These are phyloP conservation scores for Scheffersomyces insectosa DNA, from an alignment of 1,139 yeast species.

Conservation along the genomic window DNA sequence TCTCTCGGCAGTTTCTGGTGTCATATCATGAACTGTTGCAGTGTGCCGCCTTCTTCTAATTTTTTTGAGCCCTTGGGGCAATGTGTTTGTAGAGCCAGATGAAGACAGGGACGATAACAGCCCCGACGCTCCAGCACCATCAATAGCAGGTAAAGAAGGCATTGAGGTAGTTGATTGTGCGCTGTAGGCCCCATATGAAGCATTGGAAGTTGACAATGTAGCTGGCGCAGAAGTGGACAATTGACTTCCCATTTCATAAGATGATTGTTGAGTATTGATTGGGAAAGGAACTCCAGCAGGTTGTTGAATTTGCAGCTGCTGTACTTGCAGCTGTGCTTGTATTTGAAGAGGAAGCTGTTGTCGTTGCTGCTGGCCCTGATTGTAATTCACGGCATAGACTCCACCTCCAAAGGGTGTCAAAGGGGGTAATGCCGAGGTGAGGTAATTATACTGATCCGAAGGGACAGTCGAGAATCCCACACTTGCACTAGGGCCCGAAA, in stretches of 20 bases:
- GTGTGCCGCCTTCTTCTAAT: slow-evolving; percentile 16
- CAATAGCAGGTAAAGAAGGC: background rate
- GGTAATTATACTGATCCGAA: slow-evolving; percentile 7
- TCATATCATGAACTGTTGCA: slow-evolving; percentile 26
- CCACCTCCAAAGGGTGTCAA: slow-evolving; percentile 3
- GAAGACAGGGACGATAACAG: background rate
- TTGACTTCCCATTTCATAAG: background rate
- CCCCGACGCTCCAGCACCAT: background rate
- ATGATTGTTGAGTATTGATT: background rate
- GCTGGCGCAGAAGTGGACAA: background rate
- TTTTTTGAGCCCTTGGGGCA: background rate
- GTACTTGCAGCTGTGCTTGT: too few relatives aligned
- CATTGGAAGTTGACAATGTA: too few relatives aligned
- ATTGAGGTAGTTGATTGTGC: background rate
- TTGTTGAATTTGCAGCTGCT: background rate
- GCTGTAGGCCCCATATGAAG: background rate
- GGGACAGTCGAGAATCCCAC: too few relatives aligned
- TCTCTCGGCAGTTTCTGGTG: slow-evolving; percentile 33
- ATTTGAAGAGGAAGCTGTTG: background rate
- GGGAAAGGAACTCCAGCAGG: background rate
- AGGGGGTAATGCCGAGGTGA: slow-evolving; percentile 5
- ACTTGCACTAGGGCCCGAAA: background rate
- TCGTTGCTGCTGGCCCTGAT: background rate
- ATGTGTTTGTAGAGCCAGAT: background rate
- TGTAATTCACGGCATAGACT: background rate